A percentile compares a stretch with the other conserved stretches of the same genome.
Conservation (phyloP, 1,284 basidiomycete species). For the Porphyrellus sp. region DNA sequence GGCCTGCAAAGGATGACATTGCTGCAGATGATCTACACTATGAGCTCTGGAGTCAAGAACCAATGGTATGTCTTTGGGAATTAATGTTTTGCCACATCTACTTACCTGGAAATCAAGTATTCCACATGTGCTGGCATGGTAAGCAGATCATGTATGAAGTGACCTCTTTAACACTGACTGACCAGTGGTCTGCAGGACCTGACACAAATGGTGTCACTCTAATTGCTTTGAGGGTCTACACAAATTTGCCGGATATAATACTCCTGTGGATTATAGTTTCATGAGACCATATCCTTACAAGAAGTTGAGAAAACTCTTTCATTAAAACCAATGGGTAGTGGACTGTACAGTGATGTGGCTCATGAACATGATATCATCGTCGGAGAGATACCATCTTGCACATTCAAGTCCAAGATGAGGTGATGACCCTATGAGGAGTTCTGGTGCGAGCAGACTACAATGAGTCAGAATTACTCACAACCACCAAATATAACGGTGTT, state of each 20-base stretch:
- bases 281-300: background rate
- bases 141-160: too few species aligned
- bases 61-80: slow-evolving; percentile 18
- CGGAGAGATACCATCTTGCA: background rate
- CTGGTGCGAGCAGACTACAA: background rate
- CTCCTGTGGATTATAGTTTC: background rate
- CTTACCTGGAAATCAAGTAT: slow-evolving; percentile 10
- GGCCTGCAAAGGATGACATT: too few species aligned
- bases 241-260: too few species aligned
- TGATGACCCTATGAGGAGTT: slow-evolving; percentile 14
- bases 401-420: slow-evolving; percentile 24
- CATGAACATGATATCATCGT: slow-evolving; percentile 15
- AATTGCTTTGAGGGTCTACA: too few species aligned
- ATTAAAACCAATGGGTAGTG: too few species aligned
- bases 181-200: slow-evolving; percentile 15
- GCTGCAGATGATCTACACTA: slow-evolving; percentile 1
- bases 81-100: background rate
- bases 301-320: too few species aligned
- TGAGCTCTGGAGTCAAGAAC: slow-evolving; percentile 16
- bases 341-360: slow-evolving; percentile 13
- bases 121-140: slow-evolving; percentile 13
- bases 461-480: slow-evolving; percentile 9
- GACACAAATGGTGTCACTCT: slow-evolving; percentile 9
- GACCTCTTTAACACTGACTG: too few species aligned
- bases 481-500: slow-evolving; percentile 10